These are phyloP conservation scores for Cercospora sp. DNA, from an alignment of 2,329 filamentous ascomycete genomes.

Conservation along the genomic window DNA sequence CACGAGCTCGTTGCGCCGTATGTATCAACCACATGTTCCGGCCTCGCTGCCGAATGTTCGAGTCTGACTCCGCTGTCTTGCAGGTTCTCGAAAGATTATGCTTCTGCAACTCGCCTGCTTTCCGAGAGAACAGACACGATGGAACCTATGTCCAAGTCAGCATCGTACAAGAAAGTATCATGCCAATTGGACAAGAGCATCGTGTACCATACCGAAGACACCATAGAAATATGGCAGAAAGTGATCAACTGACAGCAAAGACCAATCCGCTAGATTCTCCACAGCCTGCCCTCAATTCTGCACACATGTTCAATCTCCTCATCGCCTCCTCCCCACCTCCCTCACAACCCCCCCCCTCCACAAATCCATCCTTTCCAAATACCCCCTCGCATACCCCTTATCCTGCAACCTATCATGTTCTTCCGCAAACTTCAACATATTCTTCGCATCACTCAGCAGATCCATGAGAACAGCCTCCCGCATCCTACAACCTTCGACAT, in stretches of 20 bases:
- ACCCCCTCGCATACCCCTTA: slow-evolving; percentile 1
- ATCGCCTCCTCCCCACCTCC: neutral
- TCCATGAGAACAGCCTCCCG: neutral
- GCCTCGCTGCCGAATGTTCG: neutral
- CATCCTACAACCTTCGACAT: slow-evolving; percentile 6
- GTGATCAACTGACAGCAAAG: neutral
- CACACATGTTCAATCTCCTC: neutral
- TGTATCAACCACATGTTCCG: neutral
- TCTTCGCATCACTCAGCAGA: neutral
- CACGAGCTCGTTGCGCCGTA: neutral
- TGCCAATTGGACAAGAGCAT: neutral
- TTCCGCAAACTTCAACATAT: neutral
- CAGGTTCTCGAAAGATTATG: neutral
- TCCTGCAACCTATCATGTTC: neutral
- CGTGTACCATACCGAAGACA: neutral
- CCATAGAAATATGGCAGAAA: neutral
- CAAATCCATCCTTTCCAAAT: slow-evolving; percentile 5
- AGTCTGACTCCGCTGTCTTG: neutral
- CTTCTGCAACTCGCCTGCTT: neutral
- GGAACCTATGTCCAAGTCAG: neutral
- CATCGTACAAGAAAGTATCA: neutral
- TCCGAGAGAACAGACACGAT: neutral
- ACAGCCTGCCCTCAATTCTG: too few relatives aligned
- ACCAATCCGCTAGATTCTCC: neutral
- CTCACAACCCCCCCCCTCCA: slow-evolving; percentile 1